phyloP scores from a whole-genome alignment of 345 rosid genomes.

The Barbarea vulgaris region DNA sequence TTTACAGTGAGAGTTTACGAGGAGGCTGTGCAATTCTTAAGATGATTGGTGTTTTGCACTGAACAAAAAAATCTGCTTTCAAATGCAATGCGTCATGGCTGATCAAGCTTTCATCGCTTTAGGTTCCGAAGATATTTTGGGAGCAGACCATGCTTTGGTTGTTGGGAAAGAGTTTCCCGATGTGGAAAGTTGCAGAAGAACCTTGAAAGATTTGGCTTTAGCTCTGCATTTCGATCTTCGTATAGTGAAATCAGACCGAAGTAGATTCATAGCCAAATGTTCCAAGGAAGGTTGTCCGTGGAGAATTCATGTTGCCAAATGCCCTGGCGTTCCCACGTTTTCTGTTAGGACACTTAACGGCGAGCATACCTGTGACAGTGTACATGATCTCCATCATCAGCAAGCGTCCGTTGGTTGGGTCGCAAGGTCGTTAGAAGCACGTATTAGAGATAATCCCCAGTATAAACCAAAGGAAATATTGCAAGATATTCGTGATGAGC shows the following conservation, averaged over 20 bases:
- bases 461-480: conserved; percentile 93
- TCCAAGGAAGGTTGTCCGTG: conserved; percentile 99
- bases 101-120: conserved; percentile 56
- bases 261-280: conserved; percentile 97
- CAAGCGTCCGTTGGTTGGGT: conserved; percentile 99
- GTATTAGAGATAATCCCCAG: conserved; percentile 91
- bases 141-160: conserved; percentile 49
- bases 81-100: conserved; percentile 60
- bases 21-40: too few relatives aligned
- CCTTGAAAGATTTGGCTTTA: conserved; percentile 89
- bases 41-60: conserved; percentile 21
- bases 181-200: conserved; percentile 96
- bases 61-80: conserved; percentile 8
- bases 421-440: conserved; percentile 92
- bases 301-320: conserved; percentile 97
- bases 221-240: conserved; percentile 95
- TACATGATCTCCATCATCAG: conserved; percentile 87
- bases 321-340: conserved; percentile 89
- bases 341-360: conserved; percentile 82
- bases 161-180: conserved; percentile 94
- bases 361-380: conserved; percentile 96
- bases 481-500: conserved; percentile 91
- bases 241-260: conserved; percentile 95
- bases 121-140: conserved; percentile 43
- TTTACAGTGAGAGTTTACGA: too few relatives aligned